Evolutionary conservation across 768 basidiomycete genomes (phyloP).

Genomic region (Boletus tylopilopsis): DNA sequence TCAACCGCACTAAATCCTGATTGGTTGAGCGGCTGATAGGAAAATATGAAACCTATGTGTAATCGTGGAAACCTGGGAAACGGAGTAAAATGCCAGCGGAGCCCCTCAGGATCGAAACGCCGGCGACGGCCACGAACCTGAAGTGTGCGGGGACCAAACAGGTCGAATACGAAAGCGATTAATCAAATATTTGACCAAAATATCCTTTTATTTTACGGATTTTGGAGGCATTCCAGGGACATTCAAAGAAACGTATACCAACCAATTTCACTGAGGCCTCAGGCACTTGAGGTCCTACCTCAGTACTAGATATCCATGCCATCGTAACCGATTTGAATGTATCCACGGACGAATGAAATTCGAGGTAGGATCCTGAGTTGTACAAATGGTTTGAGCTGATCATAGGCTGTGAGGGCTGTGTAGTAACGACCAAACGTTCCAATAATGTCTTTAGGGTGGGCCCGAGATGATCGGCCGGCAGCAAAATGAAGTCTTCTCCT

Average conservation of each 20-base stretch:
- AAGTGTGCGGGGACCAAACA: background rate
- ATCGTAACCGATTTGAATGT: background rate
- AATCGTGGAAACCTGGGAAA: constrained; percentile 15
- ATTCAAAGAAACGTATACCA: too few relatives aligned
- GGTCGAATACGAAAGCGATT: background rate
- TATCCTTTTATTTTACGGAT: background rate
- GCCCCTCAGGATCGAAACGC: constrained; percentile 5
- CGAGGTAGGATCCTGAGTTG: background rate
- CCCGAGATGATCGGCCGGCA: constrained; percentile 20
- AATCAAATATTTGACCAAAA: too few relatives aligned
- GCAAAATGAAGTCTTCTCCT: constrained; percentile 19
- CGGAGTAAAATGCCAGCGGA: constrained; percentile 9
- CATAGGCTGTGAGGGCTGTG: too few relatives aligned
- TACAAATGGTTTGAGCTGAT: too few relatives aligned
- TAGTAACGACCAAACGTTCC: too few relatives aligned
- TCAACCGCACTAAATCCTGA: constrained; percentile 24
- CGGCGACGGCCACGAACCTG: background rate
- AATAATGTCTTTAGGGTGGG: background rate
- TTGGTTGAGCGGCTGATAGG: constrained; percentile 7
- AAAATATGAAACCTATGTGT: constrained; percentile 15
- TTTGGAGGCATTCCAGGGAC: background rate
- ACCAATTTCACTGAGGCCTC: background rate
- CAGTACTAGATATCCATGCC: constrained; percentile 3
- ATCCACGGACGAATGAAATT: background rate
- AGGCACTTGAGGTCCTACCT: constrained; percentile 23